A percentile compares a stretch with the other conserved stretches of the same genome.
phyloP scores from a whole-genome alignment of 306 rosid genomes.

The Casuarina cunninghamiana region DNA sequence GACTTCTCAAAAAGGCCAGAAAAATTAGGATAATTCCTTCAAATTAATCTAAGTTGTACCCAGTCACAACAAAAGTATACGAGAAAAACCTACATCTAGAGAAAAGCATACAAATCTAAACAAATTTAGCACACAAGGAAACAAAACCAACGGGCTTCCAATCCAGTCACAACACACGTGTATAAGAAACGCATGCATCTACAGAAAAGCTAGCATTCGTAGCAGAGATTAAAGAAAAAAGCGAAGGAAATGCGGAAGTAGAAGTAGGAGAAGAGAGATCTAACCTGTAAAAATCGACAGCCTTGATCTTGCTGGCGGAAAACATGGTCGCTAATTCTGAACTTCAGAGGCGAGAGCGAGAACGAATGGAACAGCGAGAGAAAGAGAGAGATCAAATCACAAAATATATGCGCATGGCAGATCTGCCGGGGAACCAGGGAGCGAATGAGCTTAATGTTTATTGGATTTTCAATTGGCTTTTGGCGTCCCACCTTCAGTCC shows the following conservation, averaged over 20 bases:
- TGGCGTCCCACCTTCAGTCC: background rate
- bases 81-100: background rate
- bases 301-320: constrained; percentile 78
- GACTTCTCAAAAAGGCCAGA: background rate
- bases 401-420: constrained; percentile 30
- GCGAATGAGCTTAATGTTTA: background rate
- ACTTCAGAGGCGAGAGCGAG: background rate
- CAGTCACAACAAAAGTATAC: background rate
- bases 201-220: background rate
- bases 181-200: background rate
- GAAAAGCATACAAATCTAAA: background rate
- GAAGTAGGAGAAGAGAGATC: constrained; percentile 31
- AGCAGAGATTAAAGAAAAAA: background rate
- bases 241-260: constrained; percentile 16
- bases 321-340: constrained; percentile 53
- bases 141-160: background rate
- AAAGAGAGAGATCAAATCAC: constrained; percentile 31
- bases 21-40: background rate
- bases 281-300: constrained; percentile 96
- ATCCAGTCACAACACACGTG: background rate
- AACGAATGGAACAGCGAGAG: constrained; percentile 17
- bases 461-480: background rate
- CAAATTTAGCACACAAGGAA: background rate
- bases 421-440: constrained; percentile 31
- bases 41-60: background rate